phyloP scores from a whole-genome alignment of 345 rosid genomes.

The Citrus unshiu region DNA sequence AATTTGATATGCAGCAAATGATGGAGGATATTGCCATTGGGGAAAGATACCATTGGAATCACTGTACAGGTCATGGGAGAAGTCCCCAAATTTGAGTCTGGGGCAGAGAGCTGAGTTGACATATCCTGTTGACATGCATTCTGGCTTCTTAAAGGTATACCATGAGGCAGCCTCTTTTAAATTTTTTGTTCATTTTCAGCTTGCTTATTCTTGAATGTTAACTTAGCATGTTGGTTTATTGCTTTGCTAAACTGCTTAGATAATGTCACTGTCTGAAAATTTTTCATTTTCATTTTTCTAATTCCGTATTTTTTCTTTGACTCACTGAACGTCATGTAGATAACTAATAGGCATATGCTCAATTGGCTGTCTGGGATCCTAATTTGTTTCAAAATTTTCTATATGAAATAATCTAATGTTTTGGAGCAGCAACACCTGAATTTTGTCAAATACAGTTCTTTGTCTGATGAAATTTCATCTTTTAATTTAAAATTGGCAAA shows the following conservation, averaged over 20 bases:
- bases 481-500: background rate
- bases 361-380: background rate
- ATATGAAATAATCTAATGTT: background rate
- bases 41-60: slow-evolving; percentile 79
- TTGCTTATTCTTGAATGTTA: background rate
- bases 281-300: background rate
- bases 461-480: background rate
- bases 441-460: too few species aligned
- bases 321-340: background rate
- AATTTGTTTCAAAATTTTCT: background rate
- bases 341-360: background rate
- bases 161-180: background rate
- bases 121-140: slow-evolving; percentile 63
- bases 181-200: background rate
- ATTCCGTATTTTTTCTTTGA: background rate
- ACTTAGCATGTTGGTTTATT: background rate
- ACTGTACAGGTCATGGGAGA: slow-evolving; percentile 65
- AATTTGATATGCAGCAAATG: slow-evolving; percentile 52
- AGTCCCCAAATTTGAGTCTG: slow-evolving; percentile 72
- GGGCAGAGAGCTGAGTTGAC: slow-evolving; percentile 80
- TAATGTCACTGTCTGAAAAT: background rate
- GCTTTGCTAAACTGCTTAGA: background rate
- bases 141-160: slow-evolving; percentile 82
- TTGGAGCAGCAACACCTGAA: background rate
- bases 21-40: slow-evolving; percentile 76